Base-by-base conservation (phyloP, 164 flowering plant species). In the Dillenia suffruticosa region DNA sequence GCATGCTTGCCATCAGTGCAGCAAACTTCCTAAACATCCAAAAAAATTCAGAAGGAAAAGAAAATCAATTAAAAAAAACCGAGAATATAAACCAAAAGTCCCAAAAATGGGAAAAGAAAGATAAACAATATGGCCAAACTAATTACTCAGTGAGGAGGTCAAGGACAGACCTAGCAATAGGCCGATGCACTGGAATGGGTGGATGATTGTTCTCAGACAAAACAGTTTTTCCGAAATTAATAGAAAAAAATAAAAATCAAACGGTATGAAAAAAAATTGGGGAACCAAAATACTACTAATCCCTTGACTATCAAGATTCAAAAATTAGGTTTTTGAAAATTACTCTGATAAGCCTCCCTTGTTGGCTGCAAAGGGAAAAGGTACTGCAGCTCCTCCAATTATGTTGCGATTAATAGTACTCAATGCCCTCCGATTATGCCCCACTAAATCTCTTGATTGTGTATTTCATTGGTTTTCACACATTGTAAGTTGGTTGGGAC, bases 361-460 rank as follows among this genome's bases (percentile, higher is more conserved):
- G 75, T 67, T 74, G 59, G 77, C 81, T 12, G 82, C 82, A 65
- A 74, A 74, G 22, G 81, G 86, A 55, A 76, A 73, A 58, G 88
- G 85, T 2, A 82, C 85, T 58, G 66, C 83, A n/a, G n/a, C n/a
- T n/a, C n/a, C n/a, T 56, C 82, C 79, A 8, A 75, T 61, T 14
- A 84, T 62, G 57, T 93, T 86, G 57, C 66, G 63, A 54, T 82
- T 77, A 54, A 90, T 81, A 46, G 56, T 71, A 76, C 87, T 78
- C 73, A 90, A 72, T 9, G 92, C 92, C 77, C 87, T 82, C 52
- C 98, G 76, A 51, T 74, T 75, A n/a, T n/a, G n/a, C n/a, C n/a
- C 26, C 3, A 24, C 40, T 26, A 26, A 26, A 26, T 26, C 40
- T 26, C 40, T 26, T 26, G 40, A 26, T 26, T 26, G 40, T 26